These are phyloP conservation scores for Danielia oregonensis DNA, from an alignment of 805 yeast species.

Conservation along the genomic window DNA sequence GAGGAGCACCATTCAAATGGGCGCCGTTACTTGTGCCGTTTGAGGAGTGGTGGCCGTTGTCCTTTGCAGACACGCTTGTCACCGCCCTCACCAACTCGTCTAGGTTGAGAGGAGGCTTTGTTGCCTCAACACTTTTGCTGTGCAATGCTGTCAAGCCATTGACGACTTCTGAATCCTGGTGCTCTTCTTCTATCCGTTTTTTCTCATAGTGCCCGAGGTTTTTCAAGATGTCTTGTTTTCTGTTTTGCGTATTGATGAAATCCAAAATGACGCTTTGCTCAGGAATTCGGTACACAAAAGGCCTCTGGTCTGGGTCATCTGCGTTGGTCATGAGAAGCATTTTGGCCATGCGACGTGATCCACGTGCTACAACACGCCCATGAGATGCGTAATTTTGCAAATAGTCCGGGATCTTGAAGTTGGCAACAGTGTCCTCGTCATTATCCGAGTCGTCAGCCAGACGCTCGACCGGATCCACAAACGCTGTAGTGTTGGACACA, in stretches of 20 bases:
- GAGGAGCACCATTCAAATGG: not conserved
- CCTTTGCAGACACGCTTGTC: conserved; percentile 10
- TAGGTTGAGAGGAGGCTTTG: conserved; percentile 33
- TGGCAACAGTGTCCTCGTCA: conserved; percentile 19
- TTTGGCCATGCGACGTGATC: conserved; percentile 12
- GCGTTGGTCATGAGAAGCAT: conserved; percentile 14
- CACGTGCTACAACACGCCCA: conserved; percentile 31
- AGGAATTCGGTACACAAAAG: conserved; percentile 60
- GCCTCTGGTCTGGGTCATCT: conserved; percentile 23
- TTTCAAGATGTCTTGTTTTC: conserved; percentile 17
- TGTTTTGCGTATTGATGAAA: conserved; percentile 51
- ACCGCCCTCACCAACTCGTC: conserved; percentile 46
- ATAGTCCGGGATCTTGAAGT: conserved; percentile 33
- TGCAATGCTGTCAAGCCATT: not conserved
- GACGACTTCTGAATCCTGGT: conserved; percentile 9
- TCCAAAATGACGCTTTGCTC: conserved; percentile 67
- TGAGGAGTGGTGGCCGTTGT: conserved; percentile 8
- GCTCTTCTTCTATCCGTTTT: conserved; percentile 11
- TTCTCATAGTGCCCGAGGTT: conserved; percentile 24
- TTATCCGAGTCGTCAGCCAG: conserved; percentile 33
- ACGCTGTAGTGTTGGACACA: conserved; percentile 8
- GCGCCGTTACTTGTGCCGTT: not conserved
- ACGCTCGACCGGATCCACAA: conserved; percentile 3
- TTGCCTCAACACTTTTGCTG: not conserved
- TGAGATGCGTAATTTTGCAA: conserved; percentile 29